Conservation (phyloP, 2,329 filamentous ascomycete genomes). For the Penicillium sp. region DNA sequence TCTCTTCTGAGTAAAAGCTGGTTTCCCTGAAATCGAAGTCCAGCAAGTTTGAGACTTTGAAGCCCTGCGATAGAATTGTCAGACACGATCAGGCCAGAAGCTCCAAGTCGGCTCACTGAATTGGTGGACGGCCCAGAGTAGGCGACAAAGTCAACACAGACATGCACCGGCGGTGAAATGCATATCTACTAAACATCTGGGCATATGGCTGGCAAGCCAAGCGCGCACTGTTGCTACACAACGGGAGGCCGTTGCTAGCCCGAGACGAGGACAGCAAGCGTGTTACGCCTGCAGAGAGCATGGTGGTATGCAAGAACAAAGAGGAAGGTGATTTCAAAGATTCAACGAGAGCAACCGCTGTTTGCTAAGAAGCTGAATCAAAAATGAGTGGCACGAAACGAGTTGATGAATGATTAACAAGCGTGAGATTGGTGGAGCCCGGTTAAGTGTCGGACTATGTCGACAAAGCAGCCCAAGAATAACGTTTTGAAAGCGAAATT, state of each 20-base stretch:
- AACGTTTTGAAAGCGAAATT: background rate
- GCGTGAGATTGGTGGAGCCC: background rate
- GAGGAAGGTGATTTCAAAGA: background rate
- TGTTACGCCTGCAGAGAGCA: slow-evolving; percentile 15
- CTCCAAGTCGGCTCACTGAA: slow-evolving; percentile 11
- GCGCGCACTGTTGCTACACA: slow-evolving; percentile 3
- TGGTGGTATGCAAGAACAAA: slow-evolving; percentile 14
- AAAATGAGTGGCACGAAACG: background rate
- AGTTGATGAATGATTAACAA: background rate
- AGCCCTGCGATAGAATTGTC: slow-evolving; percentile 9
- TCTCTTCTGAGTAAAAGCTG: slow-evolving; percentile 20
- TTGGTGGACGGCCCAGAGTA: slow-evolving; percentile 5
- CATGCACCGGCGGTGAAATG: slow-evolving; percentile 10
- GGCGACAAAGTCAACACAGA: slow-evolving; percentile 11
- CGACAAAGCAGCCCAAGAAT: background rate
- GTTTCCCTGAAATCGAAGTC: slow-evolving; percentile 5
- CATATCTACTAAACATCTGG: slow-evolving; percentile 2
- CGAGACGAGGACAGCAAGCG: slow-evolving; percentile 12
- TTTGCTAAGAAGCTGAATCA: background rate
- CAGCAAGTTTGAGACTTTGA: background rate
- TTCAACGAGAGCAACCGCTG: background rate
- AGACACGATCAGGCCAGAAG: background rate
- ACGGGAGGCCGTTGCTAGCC: slow-evolving; percentile 7
- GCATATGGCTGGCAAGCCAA: slow-evolving; percentile 6
- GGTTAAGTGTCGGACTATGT: background rate